Conservation (phyloP, 768 basidiomycete genomes). For the Imleria badia region DNA sequence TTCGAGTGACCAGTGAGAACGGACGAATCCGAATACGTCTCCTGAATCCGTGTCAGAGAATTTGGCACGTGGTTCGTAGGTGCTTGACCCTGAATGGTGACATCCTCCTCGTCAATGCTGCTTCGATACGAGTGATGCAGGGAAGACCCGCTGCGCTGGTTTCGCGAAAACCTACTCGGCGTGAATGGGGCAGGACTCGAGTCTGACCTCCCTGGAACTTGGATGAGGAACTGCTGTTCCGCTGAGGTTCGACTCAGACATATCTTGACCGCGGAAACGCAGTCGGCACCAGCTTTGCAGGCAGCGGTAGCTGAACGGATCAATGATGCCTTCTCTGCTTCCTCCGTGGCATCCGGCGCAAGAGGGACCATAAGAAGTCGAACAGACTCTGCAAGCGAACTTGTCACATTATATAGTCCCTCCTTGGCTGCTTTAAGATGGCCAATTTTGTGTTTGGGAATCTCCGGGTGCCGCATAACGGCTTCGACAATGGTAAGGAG, state of each 20-base stretch:
- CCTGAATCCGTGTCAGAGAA: slow-evolving; percentile 30
- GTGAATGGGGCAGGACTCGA: slow-evolving; percentile 44
- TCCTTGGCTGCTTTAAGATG: slow-evolving; percentile 73
- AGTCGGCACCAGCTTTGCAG: slow-evolving; percentile 84
- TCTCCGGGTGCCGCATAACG: slow-evolving; percentile 73
- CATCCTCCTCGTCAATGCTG: slow-evolving; percentile 56
- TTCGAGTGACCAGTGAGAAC: slow-evolving; percentile 42
- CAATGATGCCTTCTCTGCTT: slow-evolving; percentile 75
- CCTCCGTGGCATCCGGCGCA: slow-evolving; percentile 57
- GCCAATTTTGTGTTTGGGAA: slow-evolving; percentile 61
- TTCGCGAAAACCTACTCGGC: slow-evolving; percentile 47
- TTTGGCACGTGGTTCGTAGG: slow-evolving; percentile 25
- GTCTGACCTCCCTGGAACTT: slow-evolving; percentile 53
- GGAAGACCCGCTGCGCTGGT: slow-evolving; percentile 38
- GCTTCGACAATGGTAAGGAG: slow-evolving; percentile 90
- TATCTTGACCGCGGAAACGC: slow-evolving; percentile 80
- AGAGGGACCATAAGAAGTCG: slow-evolving; percentile 65
- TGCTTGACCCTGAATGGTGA: slow-evolving; percentile 54
- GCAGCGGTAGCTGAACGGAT: slow-evolving; percentile 87
- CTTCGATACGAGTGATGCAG: slow-evolving; percentile 37
- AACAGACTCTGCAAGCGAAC: slow-evolving; percentile 84
- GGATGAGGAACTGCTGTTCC: slow-evolving; percentile 64
- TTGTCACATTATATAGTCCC: slow-evolving; percentile 80
- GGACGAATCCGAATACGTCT: slow-evolving; percentile 52
- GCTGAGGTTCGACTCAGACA: slow-evolving; percentile 67